Percentiles rank a stretch among this genome's conserved stretches.
These are phyloP conservation scores for Heracleum sosnowskyi DNA, from an alignment of 129 eudicot species.

Conservation along the genomic window DNA sequence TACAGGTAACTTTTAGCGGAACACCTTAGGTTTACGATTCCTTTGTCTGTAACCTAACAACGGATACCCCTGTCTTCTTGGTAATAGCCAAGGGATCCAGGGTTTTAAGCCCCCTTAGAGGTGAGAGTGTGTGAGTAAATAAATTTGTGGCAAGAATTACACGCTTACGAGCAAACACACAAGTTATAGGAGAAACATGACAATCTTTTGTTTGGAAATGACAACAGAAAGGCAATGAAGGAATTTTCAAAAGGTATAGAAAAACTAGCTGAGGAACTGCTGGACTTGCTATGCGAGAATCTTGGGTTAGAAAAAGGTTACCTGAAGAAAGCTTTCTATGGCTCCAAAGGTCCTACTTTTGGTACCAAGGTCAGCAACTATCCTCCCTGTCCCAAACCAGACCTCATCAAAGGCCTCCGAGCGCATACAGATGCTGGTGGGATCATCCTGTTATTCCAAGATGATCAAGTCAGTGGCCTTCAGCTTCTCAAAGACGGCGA, in stretches of 20 bases:
- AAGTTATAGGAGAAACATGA: background rate
- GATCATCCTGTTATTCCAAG: conserved; percentile 85
- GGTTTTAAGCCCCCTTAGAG: background rate
- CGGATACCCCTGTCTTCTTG: background rate
- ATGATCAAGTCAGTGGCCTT: conserved; percentile 92
- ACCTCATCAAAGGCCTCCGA: conserved; percentile 84
- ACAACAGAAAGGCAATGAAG: conserved; percentile 70
- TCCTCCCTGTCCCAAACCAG: conserved; percentile 93
- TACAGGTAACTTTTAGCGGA: conserved; percentile 44
- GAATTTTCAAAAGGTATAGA: conserved; percentile 62
- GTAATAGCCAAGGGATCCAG: background rate
- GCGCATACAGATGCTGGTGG: conserved; percentile 99
- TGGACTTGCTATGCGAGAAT: conserved; percentile 86
- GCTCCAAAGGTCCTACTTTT: conserved; percentile 80
- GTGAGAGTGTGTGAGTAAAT: background rate
- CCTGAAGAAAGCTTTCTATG: conserved; percentile 74
- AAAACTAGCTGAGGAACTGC: conserved; percentile 59
- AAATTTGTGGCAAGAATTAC: background rate
- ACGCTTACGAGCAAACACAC: background rate
- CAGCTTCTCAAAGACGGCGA: conserved; percentile 83
- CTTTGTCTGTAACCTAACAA: background rate
- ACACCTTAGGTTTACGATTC: background rate
- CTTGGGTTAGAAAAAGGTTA: conserved; percentile 81
- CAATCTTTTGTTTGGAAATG: background rate
- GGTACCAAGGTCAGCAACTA: conserved; percentile 95